These are phyloP conservation scores for Papiliotrema flavescens DNA, from an alignment of 1,284 basidiomycete species.

Conservation along the genomic window DNA sequence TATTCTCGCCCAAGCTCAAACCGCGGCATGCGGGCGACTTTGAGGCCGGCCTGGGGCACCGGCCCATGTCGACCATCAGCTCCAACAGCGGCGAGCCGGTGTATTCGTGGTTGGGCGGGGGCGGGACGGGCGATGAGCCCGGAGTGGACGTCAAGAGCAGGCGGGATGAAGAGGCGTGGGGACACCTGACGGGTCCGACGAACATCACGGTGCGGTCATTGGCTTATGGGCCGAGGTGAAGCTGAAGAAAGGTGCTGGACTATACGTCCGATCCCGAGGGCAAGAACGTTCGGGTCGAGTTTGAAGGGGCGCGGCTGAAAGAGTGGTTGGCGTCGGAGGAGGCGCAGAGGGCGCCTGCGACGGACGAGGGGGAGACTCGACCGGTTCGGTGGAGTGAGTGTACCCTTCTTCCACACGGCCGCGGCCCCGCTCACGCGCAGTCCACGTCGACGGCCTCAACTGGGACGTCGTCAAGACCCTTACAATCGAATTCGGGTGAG, in stretches of 20 bases:
- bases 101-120: constrained; percentile 37
- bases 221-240: too few relatives aligned
- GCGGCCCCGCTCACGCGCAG: constrained; percentile 10
- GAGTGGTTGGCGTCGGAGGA: constrained; percentile 41
- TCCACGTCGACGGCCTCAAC: constrained; percentile 48
- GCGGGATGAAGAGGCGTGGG: constrained; percentile 41
- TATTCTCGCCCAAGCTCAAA: background rate
- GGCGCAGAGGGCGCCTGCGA: constrained; percentile 22
- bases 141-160: constrained; percentile 47
- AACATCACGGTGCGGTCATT: constrained; percentile 21
- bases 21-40: background rate
- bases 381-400: constrained; percentile 45
- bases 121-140: constrained; percentile 48
- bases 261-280: constrained; percentile 39
- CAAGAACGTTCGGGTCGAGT: constrained; percentile 40
- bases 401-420: background rate
- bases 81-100: constrained; percentile 4
- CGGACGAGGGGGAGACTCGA: constrained; percentile 30
- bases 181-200: constrained; percentile 30
- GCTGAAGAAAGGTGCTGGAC: constrained; percentile 41
- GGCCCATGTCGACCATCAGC: background rate
- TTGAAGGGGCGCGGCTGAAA: constrained; percentile 37
- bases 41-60: background rate
- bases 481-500: constrained; percentile 39
- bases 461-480: constrained; percentile 48